Conservation (phyloP, 306 rosid species). For the Amphicarpaea edgeworthii region DNA sequence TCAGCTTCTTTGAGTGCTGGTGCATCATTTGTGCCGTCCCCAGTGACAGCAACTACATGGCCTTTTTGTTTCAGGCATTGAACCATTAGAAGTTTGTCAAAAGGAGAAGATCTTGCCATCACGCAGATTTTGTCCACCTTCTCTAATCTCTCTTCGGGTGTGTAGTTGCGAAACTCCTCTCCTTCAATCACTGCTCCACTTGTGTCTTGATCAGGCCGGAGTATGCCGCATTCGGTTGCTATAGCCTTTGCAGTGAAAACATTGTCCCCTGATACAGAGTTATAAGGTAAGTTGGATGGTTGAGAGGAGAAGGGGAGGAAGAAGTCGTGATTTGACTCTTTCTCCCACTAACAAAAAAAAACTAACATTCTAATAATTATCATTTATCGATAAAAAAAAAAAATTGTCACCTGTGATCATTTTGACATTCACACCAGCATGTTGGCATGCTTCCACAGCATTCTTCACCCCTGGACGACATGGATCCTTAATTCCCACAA, state of each 20-base stretch:
- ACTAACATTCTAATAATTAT: too few species aligned
- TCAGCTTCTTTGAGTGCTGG: conserved; percentile 57
- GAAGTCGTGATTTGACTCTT: too few species aligned
- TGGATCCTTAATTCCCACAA: conserved; percentile 53
- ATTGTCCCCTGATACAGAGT: conserved; percentile 55
- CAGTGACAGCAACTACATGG: conserved; percentile 52
- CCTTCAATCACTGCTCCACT: conserved; percentile 46
- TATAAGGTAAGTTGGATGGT: too few species aligned
- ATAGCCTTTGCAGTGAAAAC: conserved; percentile 52
- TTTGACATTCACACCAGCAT: conserved; percentile 49
- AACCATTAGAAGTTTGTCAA: conserved; percentile 53
- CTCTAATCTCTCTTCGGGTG: conserved; percentile 43
- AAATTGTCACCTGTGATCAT: conserved; percentile 56
- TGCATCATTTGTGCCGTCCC: conserved; percentile 52
- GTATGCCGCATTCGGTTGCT: conserved; percentile 53
- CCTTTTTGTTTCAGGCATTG: conserved; percentile 50
- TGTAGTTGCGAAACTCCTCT: conserved; percentile 50
- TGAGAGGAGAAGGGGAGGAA: too few species aligned
- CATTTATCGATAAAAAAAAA: too few species aligned
- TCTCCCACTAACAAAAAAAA: too few species aligned
- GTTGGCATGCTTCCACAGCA: conserved; percentile 45
- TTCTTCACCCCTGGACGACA: conserved; percentile 45
- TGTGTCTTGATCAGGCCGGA: conserved; percentile 20
- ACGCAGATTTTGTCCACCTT: conserved; percentile 50
- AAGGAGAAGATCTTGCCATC: conserved; percentile 55